phyloP scores from a whole-genome alignment of 1,284 basidiomycete species.

The Tilletia setariae region DNA sequence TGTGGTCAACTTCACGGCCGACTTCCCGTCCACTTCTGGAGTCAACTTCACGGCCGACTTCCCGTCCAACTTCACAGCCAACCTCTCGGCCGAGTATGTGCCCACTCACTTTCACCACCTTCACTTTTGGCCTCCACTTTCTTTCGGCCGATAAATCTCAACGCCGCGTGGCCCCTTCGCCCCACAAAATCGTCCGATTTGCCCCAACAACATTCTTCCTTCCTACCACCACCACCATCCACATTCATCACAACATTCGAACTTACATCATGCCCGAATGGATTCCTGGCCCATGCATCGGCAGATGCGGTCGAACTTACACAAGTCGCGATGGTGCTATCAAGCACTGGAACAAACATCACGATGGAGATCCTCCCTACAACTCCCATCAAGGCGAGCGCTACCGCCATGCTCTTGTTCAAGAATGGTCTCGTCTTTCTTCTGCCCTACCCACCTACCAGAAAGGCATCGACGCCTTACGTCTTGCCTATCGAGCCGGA shows the following conservation, averaged over 20 bases:
- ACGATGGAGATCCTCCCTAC: not conserved
- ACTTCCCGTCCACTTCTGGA: not conserved
- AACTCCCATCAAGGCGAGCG: not conserved
- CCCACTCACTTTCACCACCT: not conserved
- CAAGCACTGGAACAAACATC: not conserved
- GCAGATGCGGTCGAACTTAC: too few relatives aligned
- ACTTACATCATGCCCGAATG: not conserved
- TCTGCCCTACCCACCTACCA: not conserved
- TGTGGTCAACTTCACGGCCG: not conserved
- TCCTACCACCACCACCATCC: not conserved
- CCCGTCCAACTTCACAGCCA: not conserved
- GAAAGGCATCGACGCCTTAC: not conserved
- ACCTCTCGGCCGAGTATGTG: not conserved
- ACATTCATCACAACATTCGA: not conserved
- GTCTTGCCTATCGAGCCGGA: not conserved
- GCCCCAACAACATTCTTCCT: not conserved
- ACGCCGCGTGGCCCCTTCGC: not conserved
- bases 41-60: not conserved
- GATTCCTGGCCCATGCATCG: not conserved
- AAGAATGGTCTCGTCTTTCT: not conserved
- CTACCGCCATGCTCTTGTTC: not conserved
- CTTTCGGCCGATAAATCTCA: not conserved
- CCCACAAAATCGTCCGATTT: not conserved
- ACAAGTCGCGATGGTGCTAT: too few relatives aligned
- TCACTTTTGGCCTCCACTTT: too few relatives aligned